Conservation (phyloP, 2,329 filamentous ascomycete genomes). For the Pestalotiopsis sp. region DNA sequence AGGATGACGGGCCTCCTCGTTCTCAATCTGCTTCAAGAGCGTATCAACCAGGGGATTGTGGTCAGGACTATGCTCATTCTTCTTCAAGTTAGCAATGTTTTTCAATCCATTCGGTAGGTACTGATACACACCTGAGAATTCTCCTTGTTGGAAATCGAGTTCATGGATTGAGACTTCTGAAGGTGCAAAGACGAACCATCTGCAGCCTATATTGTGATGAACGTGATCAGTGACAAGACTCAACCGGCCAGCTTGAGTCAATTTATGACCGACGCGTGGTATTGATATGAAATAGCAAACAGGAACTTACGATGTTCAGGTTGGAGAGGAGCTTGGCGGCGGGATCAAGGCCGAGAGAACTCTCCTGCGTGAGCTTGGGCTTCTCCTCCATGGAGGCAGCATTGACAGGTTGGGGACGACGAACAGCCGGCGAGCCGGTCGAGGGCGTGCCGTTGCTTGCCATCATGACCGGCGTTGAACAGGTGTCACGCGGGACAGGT, state of each 20-base stretch:
- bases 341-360: slow-evolving; percentile 34
- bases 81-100: not conserved
- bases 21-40: slow-evolving; percentile 75
- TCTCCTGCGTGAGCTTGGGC: slow-evolving; percentile 40
- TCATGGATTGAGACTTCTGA: too few species aligned
- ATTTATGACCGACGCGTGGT: not conserved
- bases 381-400: slow-evolving; percentile 39
- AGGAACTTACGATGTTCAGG: not conserved
- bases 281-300: not conserved
- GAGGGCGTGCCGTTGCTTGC: slow-evolving; percentile 38
- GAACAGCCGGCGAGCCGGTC: slow-evolving; percentile 45
- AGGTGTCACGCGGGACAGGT: slow-evolving; percentile 14
- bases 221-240: too few species aligned
- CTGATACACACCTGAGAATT: not conserved
- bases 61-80: slow-evolving; percentile 30
- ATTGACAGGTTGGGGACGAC: slow-evolving; percentile 36
- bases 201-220: too few species aligned
- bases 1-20: slow-evolving; percentile 39
- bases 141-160: too few species aligned
- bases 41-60: slow-evolving; percentile 65
- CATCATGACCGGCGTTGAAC: slow-evolving; percentile 34
- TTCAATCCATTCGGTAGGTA: not conserved
- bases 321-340: slow-evolving; percentile 21
- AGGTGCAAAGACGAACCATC: too few species aligned
- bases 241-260: not conserved